Conservation (phyloP, 371 early-diverging fungal genomes). For the Syncephalastrum monosporum region DNA sequence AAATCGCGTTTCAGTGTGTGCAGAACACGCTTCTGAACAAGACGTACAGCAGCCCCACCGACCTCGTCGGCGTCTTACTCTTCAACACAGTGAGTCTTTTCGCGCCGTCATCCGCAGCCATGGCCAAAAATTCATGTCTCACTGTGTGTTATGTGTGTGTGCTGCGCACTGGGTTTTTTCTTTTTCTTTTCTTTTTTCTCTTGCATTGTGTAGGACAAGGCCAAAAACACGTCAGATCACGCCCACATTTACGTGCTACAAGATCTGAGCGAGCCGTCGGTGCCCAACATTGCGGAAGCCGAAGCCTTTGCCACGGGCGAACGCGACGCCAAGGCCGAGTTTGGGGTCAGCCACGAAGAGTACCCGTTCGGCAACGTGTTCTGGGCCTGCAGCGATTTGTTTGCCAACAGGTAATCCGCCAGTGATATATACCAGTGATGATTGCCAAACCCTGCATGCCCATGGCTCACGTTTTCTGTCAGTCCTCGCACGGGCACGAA, state of each 20-base stretch:
- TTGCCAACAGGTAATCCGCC: conserved; percentile 46
- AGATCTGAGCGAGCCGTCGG: conserved; percentile 62
- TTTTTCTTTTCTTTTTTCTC: conserved; percentile 1
- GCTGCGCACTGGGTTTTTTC: neutral
- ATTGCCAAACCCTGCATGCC: too few relatives aligned
- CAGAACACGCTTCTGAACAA: conserved; percentile 50
- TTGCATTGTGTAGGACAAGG: conserved; percentile 22
- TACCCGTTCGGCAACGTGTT: conserved; percentile 64
- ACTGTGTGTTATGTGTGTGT: too few relatives aligned
- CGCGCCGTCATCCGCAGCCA: neutral
- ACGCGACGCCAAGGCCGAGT: conserved; percentile 33
- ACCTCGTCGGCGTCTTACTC: conserved; percentile 63
- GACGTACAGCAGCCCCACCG: conserved; percentile 55
- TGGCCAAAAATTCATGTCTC: neutral
- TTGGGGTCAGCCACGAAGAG: conserved; percentile 49
- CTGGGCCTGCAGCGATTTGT: conserved; percentile 60
- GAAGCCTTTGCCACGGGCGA: conserved; percentile 40
- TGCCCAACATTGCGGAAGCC: conserved; percentile 57
- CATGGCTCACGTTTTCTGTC: neutral
- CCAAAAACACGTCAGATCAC: conserved; percentile 48
- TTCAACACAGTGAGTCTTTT: conserved; percentile 58
- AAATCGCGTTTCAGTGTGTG: conserved; percentile 47
- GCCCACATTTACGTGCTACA: conserved; percentile 62
- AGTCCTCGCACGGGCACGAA: conserved; percentile 45
- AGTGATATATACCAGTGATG: too few relatives aligned